A percentile compares a stretch with the other conserved stretches of the same genome.
Conservation (phyloP, 371 early-diverging fungal species). For the Dentiscutata heterogama region DNA sequence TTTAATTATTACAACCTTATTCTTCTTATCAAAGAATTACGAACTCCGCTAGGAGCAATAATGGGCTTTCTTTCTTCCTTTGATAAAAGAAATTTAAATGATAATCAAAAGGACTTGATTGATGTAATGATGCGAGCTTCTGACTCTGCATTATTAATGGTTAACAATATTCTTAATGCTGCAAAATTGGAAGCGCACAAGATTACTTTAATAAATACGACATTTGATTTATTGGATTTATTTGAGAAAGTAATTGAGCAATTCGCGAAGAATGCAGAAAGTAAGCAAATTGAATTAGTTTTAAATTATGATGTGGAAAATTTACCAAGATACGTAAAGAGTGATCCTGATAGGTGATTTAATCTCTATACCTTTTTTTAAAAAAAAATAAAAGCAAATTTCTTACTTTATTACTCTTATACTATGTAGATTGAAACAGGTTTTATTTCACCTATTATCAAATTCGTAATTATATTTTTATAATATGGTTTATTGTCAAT, state of each 20-base stretch:
- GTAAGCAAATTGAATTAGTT: slow-evolving; percentile 50
- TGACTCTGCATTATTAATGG: slow-evolving; percentile 59
- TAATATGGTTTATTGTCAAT: no score
- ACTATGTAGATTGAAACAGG: no score
- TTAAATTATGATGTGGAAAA: slow-evolving; percentile 52
- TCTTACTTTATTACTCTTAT: no score
- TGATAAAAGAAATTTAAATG: slow-evolving; percentile 53
- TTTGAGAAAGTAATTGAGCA: slow-evolving; percentile 58
- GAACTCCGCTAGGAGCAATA: slow-evolving; percentile 65
- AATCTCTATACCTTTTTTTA: slow-evolving; percentile 47
- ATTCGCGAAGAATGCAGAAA: slow-evolving; percentile 51
- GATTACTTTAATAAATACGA: slow-evolving; percentile 55
- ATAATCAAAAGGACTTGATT: slow-evolving; percentile 56
- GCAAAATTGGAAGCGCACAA: slow-evolving; percentile 68
- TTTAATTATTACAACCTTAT: background rate
- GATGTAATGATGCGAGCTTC: slow-evolving; percentile 56
- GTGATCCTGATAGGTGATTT: background rate
- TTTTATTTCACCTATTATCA: no score
- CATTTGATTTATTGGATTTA: slow-evolving; percentile 62
- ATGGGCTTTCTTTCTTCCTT: slow-evolving; percentile 54
- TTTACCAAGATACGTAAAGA: slow-evolving; percentile 9
- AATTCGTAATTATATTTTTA: background rate
- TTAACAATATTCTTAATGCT: slow-evolving; percentile 68
- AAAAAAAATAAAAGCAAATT: background rate
- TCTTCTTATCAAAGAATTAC: slow-evolving; percentile 8